Evolutionary conservation across 1,139 yeast species (phyloP).

Genomic region (Kodamaea alishanica): DNA sequence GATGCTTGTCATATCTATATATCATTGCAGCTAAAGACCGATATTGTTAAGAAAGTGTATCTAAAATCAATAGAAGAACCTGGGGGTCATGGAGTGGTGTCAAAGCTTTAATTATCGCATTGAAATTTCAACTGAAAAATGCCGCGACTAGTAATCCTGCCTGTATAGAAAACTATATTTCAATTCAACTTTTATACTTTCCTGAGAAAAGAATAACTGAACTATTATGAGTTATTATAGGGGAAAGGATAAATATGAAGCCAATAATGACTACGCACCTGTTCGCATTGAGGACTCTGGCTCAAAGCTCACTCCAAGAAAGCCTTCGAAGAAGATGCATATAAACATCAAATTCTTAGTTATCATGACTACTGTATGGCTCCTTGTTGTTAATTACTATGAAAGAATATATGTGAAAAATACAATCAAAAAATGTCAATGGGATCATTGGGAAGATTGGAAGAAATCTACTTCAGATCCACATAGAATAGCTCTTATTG

Average conservation of each 20-base stretch:
- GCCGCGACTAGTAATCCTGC: too few relatives aligned
- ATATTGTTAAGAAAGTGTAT: too few relatives aligned
- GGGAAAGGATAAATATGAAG: constrained; percentile 4
- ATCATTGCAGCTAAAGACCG: too few relatives aligned
- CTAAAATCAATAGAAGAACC: too few relatives aligned
- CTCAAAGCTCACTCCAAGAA: not conserved
- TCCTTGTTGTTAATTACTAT: constrained; percentile 48
- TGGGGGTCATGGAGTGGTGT: too few relatives aligned
- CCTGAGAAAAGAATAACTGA: too few relatives aligned
- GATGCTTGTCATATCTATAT: too few relatives aligned
- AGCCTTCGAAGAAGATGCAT: not conserved
- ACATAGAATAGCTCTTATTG: constrained; percentile 67
- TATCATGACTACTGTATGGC: constrained; percentile 19
- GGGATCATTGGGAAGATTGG: constrained; percentile 67
- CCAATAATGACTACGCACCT: not conserved
- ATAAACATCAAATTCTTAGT: constrained; percentile 6
- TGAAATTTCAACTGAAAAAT: too few relatives aligned
- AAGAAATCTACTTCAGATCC: constrained; percentile 30
- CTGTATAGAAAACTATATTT: too few relatives aligned
- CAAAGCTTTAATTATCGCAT: too few relatives aligned
- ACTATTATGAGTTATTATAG: constrained; percentile 8
- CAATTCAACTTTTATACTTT: too few relatives aligned
- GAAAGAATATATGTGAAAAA: constrained; percentile 57
- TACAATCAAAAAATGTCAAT: constrained; percentile 50
- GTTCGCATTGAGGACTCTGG: not conserved